A percentile compares a stretch with the other conserved stretches of the same genome.
These are phyloP conservation scores for Trichophaea hybrida DNA, from an alignment of 2,329 filamentous ascomycete species.

Conservation along the genomic window DNA sequence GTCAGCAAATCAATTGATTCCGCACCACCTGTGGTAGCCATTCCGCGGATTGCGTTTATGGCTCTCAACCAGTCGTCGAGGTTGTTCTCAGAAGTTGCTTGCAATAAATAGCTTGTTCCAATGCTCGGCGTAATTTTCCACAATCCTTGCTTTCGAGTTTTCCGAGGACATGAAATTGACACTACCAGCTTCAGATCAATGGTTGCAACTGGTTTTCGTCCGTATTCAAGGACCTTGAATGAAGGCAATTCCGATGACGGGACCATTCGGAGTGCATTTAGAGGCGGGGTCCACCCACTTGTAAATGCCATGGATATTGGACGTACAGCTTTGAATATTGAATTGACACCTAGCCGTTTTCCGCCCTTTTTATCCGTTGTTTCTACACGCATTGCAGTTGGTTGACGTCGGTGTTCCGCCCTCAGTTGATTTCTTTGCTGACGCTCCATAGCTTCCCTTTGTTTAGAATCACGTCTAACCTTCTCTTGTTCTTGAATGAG, in stretches of 20 bases:
- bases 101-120: conserved; percentile 26
- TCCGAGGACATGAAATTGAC: conserved; percentile 25
- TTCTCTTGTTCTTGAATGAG: conserved; percentile 28
- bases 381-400: conserved; percentile 24
- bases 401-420: conserved; percentile 25
- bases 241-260: conserved; percentile 25
- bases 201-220: conserved; percentile 24
- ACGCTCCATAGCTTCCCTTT: conserved; percentile 27
- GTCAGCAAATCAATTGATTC: conserved; percentile 26
- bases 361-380: conserved; percentile 25
- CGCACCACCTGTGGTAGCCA: conserved; percentile 23
- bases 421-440: conserved; percentile 26
- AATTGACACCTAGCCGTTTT: conserved; percentile 27
- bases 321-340: conserved; percentile 28
- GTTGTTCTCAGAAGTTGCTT: conserved; percentile 25
- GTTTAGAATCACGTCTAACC: conserved; percentile 26
- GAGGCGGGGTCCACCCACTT: conserved; percentile 27
- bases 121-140: conserved; percentile 27
- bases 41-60: conserved; percentile 25
- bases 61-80: conserved; percentile 27
- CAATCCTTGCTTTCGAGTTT: conserved; percentile 25
- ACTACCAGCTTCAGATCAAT: conserved; percentile 24
- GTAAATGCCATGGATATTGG: conserved; percentile 29
- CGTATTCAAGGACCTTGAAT: conserved; percentile 21
- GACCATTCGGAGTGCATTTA: conserved; percentile 22